phyloP scores from a whole-genome alignment of 1,284 basidiomycete species.

The Coriolopsis trogii region DNA sequence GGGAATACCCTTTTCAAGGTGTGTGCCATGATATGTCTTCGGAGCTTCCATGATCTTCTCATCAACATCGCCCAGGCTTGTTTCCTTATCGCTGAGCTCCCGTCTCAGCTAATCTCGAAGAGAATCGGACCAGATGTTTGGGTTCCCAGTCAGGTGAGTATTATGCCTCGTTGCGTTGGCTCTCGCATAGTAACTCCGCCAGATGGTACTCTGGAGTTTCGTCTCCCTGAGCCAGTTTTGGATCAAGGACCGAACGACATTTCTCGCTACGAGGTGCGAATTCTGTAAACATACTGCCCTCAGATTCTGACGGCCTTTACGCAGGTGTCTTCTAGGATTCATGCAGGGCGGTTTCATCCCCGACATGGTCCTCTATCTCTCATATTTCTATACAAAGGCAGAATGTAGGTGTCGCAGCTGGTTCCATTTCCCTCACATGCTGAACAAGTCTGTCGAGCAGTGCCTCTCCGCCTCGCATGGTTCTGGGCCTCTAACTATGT shows the following conservation, averaged over 20 bases:
- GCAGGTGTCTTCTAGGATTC: constrained; percentile 41
- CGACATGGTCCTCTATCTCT: constrained; percentile 67
- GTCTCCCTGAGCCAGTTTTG: constrained; percentile 69
- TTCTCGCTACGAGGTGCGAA: constrained; percentile 43
- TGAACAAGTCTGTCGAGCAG: constrained; percentile 15
- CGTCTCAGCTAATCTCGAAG: constrained; percentile 74
- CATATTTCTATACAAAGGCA: constrained; percentile 70
- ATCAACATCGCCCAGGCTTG: constrained; percentile 37
- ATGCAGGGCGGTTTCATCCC: constrained; percentile 70
- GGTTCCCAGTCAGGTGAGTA: constrained; percentile 65
- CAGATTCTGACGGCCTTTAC: neutral
- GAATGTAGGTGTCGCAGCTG: constrained; percentile 39
- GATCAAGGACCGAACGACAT: constrained; percentile 56
- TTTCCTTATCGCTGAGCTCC: constrained; percentile 66
- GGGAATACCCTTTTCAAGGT: constrained; percentile 52
- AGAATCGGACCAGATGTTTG: constrained; percentile 70
- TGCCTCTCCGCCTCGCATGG: constrained; percentile 65
- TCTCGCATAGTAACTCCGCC: neutral
- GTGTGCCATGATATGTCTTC: neutral
- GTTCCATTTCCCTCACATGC: neutral
- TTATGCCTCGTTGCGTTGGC: neutral
- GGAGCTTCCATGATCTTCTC: neutral
- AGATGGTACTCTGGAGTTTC: constrained; percentile 59
- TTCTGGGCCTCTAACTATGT: constrained; percentile 70
- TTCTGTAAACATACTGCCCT: neutral